phyloP scores from a whole-genome alignment of 148 eudicot genomes.

The Pouteria glomerata region DNA sequence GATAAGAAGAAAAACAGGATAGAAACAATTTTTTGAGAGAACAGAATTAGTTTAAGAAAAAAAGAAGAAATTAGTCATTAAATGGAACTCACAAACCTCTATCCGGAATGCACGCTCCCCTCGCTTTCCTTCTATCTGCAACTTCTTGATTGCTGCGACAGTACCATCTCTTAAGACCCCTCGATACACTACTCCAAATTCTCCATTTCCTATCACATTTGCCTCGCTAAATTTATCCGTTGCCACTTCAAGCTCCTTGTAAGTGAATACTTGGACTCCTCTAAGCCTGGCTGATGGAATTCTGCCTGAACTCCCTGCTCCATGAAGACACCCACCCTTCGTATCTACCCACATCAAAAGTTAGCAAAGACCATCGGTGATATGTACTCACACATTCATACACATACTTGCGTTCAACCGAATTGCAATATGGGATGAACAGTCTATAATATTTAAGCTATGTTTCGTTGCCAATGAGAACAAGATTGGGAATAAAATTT shows the following conservation, averaged over 20 bases:
- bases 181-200: slow-evolving; percentile 66
- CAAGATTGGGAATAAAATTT: no score
- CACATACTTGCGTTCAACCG: no score
- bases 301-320: slow-evolving; percentile 30
- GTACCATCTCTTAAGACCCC: slow-evolving; percentile 72
- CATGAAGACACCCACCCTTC: slow-evolving; percentile 52
- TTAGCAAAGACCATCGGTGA: no score
- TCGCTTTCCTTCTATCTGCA: slow-evolving; percentile 63
- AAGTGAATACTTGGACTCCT: slow-evolving; percentile 84
- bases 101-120: slow-evolving; percentile 84
- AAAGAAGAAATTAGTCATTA: slow-evolving; percentile 2
- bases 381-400: no score
- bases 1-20: no score
- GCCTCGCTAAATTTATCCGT: slow-evolving; percentile 58
- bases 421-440: no score
- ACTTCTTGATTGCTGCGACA: slow-evolving; percentile 66
- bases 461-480: no score
- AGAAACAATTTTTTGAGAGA: no score
- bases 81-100: slow-evolving; percentile 46
- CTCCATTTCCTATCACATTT: slow-evolving; percentile 66
- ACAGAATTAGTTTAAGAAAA: no score
- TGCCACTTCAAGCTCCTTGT: slow-evolving; percentile 76
- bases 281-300: slow-evolving; percentile 26
- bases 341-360: no score
- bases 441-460: no score